These are phyloP conservation scores for Juncus inflexus DNA, from an alignment of 176 grass and related monocot genomes.

Conservation along the genomic window DNA sequence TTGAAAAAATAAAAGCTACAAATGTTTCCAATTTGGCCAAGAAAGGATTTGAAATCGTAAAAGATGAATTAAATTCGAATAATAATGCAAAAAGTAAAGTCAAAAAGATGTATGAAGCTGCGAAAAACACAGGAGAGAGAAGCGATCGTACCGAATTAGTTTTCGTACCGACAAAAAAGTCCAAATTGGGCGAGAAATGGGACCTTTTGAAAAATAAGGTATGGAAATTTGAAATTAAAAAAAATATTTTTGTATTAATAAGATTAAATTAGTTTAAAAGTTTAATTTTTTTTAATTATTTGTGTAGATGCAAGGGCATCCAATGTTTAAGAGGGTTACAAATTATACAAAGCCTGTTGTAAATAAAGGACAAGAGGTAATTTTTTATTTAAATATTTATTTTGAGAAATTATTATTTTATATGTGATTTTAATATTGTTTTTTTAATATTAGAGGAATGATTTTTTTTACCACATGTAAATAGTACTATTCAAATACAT, in stretches of 20 bases:
- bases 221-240: not conserved
- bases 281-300: slow-evolving; percentile 24
- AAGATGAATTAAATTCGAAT: slow-evolving; percentile 17
- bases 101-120: slow-evolving; percentile 17
- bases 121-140: slow-evolving; percentile 20
- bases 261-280: not conserved
- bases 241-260: not conserved
- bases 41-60: slow-evolving; percentile 27
- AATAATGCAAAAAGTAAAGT: slow-evolving; percentile 16
- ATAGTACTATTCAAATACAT: not conserved
- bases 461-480: slow-evolving; percentile 25
- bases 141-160: slow-evolving; percentile 51
- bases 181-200: slow-evolving; percentile 80
- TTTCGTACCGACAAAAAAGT: slow-evolving; percentile 71
- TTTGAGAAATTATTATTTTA: not conserved
- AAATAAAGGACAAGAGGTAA: slow-evolving; percentile 68
- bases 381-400: not conserved
- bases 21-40: slow-evolving; percentile 25
- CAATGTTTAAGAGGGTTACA: slow-evolving; percentile 46
- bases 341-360: slow-evolving; percentile 68
- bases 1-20: slow-evolving; percentile 30
- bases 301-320: slow-evolving; percentile 54
- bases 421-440: not conserved
- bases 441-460: not conserved
- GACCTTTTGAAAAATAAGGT: slow-evolving; percentile 90